Evolutionary conservation across 225 moss, liverwort and hornwort genomes (phyloP).

Genomic region (Physcomitrellopsis africana): DNA sequence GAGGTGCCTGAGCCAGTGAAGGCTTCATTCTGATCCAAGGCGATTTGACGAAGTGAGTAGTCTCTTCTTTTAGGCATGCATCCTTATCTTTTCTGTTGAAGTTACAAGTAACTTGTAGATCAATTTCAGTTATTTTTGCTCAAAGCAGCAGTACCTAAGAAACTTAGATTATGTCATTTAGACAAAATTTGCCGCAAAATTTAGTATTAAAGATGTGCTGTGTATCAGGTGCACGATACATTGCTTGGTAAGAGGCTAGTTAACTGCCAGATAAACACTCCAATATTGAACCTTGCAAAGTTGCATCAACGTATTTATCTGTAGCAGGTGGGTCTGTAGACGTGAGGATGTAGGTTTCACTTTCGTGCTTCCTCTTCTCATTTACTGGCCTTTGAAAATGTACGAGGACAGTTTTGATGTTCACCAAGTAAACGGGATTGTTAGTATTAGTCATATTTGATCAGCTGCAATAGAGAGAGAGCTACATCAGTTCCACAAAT

Average conservation of each 20-base stretch:
- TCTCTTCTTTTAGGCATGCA: neutral
- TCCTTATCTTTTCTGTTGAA: slow-evolving; percentile 8
- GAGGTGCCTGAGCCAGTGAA: slow-evolving; percentile 45
- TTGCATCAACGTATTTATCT: slow-evolving; percentile 15
- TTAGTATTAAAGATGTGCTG: slow-evolving; percentile 20
- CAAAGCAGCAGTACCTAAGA: neutral
- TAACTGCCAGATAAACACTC: slow-evolving; percentile 2
- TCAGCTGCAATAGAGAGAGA: slow-evolving; percentile 28
- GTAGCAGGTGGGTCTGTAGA: slow-evolving; percentile 35
- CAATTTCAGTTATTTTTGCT: slow-evolving; percentile 8
- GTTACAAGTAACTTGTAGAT: neutral
- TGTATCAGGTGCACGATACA: slow-evolving; percentile 19
- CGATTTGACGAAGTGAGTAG: slow-evolving; percentile 35
- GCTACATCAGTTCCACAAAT: slow-evolving; percentile 21
- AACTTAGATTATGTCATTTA: neutral
- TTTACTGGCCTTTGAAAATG: slow-evolving; percentile 18
- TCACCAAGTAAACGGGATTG: slow-evolving; percentile 1
- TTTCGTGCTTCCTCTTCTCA: slow-evolving; percentile 32
- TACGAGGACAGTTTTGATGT: slow-evolving; percentile 37
- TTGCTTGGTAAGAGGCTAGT: slow-evolving; percentile 18
- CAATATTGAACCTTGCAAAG: slow-evolving; percentile 23
- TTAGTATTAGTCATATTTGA: slow-evolving; percentile 21
- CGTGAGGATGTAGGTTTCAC: slow-evolving; percentile 25
- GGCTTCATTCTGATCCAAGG: slow-evolving; percentile 20
- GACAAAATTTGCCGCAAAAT: neutral